Percentiles rank a stretch among this genome's conserved stretches.
Evolutionary conservation across 768 basidiomycete species (phyloP).

Genomic region (Lactarius sanguifluus): DNA sequence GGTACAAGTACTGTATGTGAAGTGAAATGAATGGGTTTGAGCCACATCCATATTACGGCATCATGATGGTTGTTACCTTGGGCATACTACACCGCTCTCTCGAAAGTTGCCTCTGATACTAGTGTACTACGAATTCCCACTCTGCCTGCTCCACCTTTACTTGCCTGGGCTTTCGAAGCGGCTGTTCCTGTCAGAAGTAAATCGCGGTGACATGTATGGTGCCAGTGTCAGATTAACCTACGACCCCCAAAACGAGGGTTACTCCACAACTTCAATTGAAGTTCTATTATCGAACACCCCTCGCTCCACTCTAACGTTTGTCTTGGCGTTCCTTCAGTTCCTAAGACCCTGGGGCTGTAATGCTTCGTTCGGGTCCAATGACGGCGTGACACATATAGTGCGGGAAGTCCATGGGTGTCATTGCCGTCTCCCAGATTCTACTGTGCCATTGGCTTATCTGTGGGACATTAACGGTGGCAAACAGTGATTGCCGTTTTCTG

Average conservation of each 20-base stretch:
- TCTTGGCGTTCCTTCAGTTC: neutral
- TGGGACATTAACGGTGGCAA: neutral
- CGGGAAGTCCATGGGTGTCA: neutral
- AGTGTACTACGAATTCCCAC: neutral
- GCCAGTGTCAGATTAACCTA: neutral
- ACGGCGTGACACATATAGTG: neutral
- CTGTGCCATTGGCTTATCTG: neutral
- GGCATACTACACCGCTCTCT: too few relatives aligned
- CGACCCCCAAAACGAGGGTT: conserved; percentile 1
- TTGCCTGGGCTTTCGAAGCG: neutral
- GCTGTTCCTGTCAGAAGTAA: neutral
- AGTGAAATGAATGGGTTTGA: neutral
- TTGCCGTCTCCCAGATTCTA: neutral
- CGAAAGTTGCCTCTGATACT: neutral
- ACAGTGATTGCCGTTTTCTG: neutral
- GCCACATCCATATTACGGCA: neutral
- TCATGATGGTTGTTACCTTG: too few relatives aligned
- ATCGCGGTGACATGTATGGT: neutral
- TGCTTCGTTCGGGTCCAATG: neutral
- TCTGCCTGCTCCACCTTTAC: too few relatives aligned
- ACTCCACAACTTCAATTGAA: conserved; percentile 3
- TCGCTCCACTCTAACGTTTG: neutral
- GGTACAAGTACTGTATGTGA: neutral
- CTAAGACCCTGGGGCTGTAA: neutral
- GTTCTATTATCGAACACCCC: neutral